Conservation (phyloP, 2,329 filamentous ascomycete genomes). For the Penicillium freii region DNA sequence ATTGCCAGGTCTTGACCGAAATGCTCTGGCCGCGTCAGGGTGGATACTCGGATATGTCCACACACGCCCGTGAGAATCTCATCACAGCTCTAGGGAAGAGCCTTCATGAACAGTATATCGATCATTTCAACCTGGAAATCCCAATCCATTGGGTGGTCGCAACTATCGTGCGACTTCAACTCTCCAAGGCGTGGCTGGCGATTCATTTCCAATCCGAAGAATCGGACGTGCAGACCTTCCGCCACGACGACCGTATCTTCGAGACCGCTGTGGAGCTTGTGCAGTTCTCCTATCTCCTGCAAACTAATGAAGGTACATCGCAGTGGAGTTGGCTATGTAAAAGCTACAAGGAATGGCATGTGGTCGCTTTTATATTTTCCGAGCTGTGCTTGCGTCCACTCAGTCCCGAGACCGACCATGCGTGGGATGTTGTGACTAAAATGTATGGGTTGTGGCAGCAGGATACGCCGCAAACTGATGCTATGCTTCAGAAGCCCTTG, state of each 20-base stretch:
- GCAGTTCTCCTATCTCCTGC: conserved; percentile 61
- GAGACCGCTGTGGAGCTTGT: conserved; percentile 64
- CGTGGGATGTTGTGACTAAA: conserved; percentile 26
- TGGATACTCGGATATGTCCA: not conserved
- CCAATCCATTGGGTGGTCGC: conserved; percentile 61
- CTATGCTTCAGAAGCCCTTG: conserved; percentile 17
- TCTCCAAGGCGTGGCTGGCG: conserved; percentile 65
- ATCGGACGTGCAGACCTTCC: not conserved
- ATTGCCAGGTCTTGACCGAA: conserved; percentile 15
- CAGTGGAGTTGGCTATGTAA: conserved; percentile 59
- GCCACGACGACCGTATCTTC: conserved; percentile 57
- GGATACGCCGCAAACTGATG: conserved; percentile 3
- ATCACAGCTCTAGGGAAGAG: conserved; percentile 29
- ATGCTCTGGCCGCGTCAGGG: conserved; percentile 12
- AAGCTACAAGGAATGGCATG: conserved; percentile 58
- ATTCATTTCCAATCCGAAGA: conserved; percentile 11
- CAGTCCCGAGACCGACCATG: conserved; percentile 19
- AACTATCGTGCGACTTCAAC: conserved; percentile 62
- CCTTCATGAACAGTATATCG: conserved; percentile 23
- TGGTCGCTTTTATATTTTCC: conserved; percentile 54
- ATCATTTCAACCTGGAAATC: conserved; percentile 39
- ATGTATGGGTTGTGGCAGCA: conserved; percentile 21
- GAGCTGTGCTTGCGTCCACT: conserved; percentile 47
- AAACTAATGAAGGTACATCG: conserved; percentile 54
- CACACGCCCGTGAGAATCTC: conserved; percentile 16